Percentiles rank a stretch among this genome's conserved stretches.
Conservation (phyloP, 2,329 filamentous ascomycete species). For the Aspergillus sp. region DNA sequence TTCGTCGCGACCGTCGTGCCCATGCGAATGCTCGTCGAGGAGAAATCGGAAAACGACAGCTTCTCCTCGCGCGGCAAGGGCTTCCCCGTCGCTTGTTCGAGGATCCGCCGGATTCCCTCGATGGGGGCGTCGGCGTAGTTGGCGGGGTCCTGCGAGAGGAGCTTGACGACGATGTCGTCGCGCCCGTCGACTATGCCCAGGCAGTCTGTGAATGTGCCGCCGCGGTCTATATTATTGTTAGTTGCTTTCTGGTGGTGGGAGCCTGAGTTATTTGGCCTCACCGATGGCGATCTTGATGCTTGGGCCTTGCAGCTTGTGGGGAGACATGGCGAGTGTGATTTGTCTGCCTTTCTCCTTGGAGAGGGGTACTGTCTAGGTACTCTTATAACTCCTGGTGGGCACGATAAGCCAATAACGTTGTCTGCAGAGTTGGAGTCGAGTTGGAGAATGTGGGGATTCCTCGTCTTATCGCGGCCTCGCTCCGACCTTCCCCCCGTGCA, state of each 20-base stretch:
- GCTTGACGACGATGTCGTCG: slow-evolving; percentile 74
- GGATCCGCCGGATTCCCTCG: slow-evolving; percentile 24
- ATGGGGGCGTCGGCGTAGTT: slow-evolving; percentile 77
- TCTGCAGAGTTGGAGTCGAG: background rate
- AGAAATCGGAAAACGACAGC: slow-evolving; percentile 11
- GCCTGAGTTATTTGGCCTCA: background rate
- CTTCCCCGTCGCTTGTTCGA: slow-evolving; percentile 15
- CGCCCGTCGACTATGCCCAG: slow-evolving; percentile 1
- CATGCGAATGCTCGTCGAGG: slow-evolving; percentile 69
- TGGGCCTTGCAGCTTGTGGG: background rate
- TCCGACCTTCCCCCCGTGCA: slow-evolving; percentile 5
- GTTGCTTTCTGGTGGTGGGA: no score
- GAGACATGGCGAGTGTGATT: slow-evolving; percentile 3
- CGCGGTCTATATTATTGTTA: slow-evolving; percentile 30
- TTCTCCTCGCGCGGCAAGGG: slow-evolving; percentile 20
- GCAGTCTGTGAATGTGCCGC: slow-evolving; percentile 42
- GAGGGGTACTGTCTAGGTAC: no score
- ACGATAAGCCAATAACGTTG: background rate
- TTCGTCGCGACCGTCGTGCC: slow-evolving; percentile 91
- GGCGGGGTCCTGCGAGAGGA: slow-evolving; percentile 81
- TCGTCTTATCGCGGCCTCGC: background rate
- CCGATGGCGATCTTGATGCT: slow-evolving; percentile 13
- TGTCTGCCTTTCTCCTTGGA: no score
- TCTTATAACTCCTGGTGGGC: no score
- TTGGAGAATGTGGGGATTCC: background rate